Evolutionary conservation across 805 yeast species (phyloP), one percentile per base, ranked within the genome.

Genomic region (Cyberlindnera petersonii): DNA sequence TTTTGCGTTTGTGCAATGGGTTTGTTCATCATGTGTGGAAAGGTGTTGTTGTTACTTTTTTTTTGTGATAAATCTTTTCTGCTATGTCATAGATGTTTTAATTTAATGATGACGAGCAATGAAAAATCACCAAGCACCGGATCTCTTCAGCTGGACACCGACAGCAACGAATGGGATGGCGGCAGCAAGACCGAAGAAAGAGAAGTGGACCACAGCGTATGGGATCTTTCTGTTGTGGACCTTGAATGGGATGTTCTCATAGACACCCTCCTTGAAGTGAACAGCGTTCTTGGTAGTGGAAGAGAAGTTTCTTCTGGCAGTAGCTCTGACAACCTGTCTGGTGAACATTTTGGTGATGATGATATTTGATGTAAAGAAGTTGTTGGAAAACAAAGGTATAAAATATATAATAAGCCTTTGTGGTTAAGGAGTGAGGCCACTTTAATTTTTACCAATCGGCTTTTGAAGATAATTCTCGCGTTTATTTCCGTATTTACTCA

Each of bases 201-300:
- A 78, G 74, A 85, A 82, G 73, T 83, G 95, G 51, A 82, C 74
- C 37, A 87, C 69, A 52, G 80, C 86, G 64, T 75, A 88, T 52
- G 97, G 98, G 50, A 91, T 75, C 71, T 79, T 84, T 76, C 95
- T 88, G 77, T 81, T 74, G 76, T 87, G 88, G 48, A 91, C 95
- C 75, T 79, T 79, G 79, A 91, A 93, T 51, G 98, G 98, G 49
- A 91, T 61, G 77, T 93, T 91, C 58, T 83, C 72, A 81, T 93
- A 93, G 33, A 82, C 80, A 59, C 97, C 97, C 59, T 77, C 83
- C 56, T 79, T 78, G 60, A 74, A 79, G 67, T 77, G 84, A 48
- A 56, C 72, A 35, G 66, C 69, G 38, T 60, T 61, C 35, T 42
- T 43, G 36, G 42, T 63, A 53, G 69, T 61, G 42, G 82, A 58